Percentiles rank a stretch among this genome's conserved stretches.
Evolutionary conservation across 768 basidiomycete genomes (phyloP).

Genomic region (Termitomyces sp.): DNA sequence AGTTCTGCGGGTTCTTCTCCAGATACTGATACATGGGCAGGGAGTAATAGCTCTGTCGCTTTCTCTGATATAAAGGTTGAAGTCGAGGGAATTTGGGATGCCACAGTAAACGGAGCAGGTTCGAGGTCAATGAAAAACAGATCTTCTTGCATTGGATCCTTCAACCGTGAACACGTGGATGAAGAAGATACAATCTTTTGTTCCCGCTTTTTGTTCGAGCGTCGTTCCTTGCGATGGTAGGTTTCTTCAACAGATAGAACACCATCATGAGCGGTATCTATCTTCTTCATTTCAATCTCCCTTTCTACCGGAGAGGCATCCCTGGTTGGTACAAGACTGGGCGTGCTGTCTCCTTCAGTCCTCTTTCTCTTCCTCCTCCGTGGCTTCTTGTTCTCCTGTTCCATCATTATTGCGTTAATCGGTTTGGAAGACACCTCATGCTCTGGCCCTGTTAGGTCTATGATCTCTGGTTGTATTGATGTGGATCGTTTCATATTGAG

Average conservation of each 20-base stretch:
- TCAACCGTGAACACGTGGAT: constrained; percentile 13
- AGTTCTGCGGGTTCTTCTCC: constrained; percentile 41
- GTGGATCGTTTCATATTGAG: not conserved
- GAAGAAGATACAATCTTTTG: constrained; percentile 5
- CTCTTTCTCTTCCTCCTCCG: constrained; percentile 23
- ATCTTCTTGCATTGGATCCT: constrained; percentile 8
- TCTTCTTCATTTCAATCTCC: constrained; percentile 5
- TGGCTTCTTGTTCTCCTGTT: constrained; percentile 12
- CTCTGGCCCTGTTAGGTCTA: constrained; percentile 24
- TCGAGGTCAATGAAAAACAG: constrained; percentile 48
- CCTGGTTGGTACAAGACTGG: constrained; percentile 13
- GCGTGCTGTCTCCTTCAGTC: constrained; percentile 14
- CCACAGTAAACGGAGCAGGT: constrained; percentile 29
- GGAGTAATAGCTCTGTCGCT: constrained; percentile 42
- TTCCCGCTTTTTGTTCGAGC: constrained; percentile 4
- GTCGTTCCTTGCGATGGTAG: constrained; percentile 1
- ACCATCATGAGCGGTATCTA: not conserved
- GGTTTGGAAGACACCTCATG: not conserved
- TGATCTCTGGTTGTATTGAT: constrained; percentile 19
- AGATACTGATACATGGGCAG: constrained; percentile 63
- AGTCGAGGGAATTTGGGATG: constrained; percentile 8
- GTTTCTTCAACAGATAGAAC: not conserved
- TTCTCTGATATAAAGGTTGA: constrained; percentile 13
- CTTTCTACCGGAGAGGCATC: constrained; percentile 16
- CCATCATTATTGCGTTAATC: not conserved